Percentiles rank a stretch among this genome's conserved stretches.
phyloP scores from a whole-genome alignment of 176 grass and related monocot genomes.

The Saccharum spontaneum region DNA sequence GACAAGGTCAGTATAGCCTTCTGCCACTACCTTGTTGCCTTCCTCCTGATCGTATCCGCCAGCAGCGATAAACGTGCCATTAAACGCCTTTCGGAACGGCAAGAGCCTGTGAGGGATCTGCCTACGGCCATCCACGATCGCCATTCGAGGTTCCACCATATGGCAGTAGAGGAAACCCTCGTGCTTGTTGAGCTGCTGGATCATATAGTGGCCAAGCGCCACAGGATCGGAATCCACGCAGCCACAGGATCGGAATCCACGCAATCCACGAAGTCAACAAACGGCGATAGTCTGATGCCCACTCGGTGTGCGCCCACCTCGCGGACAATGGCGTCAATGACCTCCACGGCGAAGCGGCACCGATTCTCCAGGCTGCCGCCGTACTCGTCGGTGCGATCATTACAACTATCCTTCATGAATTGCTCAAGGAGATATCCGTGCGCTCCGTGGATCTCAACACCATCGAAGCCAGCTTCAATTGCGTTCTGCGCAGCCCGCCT shows the following conservation, averaged over 20 bases:
- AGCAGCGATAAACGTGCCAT: background rate
- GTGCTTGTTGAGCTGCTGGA: constrained; percentile 17
- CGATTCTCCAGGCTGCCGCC: constrained; percentile 35
- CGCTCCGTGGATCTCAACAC: constrained; percentile 35
- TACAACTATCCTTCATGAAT: constrained; percentile 35
- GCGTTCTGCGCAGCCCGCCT: background rate
- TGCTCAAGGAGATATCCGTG: constrained; percentile 30
- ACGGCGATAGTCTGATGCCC: constrained; percentile 15
- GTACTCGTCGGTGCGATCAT: constrained; percentile 4
- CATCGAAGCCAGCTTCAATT: constrained; percentile 28
- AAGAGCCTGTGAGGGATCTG: background rate
- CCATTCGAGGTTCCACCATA: constrained; percentile 22
- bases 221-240: constrained; percentile 14
- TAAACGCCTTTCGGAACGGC: background rate
- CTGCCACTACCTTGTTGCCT: constrained; percentile 3
- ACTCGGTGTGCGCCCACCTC: constrained; percentile 23
- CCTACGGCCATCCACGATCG: background rate
- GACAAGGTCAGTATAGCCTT: constrained; percentile 6
- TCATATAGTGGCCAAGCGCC: constrained; percentile 21
- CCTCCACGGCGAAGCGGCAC: constrained; percentile 26
- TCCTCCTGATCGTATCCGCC: constrained; percentile 8
- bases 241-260: constrained; percentile 5
- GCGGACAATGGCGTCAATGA: background rate
- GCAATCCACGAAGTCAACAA: background rate
- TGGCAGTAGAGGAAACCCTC: constrained; percentile 4